These are phyloP conservation scores for Albatrellus sp. DNA, from an alignment of 1,284 basidiomycete species.

Conservation along the genomic window DNA sequence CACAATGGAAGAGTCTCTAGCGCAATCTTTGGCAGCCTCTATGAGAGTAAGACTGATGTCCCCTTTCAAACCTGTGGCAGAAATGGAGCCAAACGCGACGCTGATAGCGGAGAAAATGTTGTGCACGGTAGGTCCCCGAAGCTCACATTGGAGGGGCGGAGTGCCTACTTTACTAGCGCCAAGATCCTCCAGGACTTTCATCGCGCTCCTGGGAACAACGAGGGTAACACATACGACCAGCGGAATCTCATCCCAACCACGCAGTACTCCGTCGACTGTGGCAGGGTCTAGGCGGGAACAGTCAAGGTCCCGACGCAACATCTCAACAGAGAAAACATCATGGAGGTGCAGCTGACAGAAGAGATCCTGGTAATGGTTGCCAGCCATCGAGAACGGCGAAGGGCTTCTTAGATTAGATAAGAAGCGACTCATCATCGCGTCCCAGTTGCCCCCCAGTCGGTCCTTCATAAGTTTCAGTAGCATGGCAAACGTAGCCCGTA, in stretches of 20 bases:
- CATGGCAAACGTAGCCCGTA: slow-evolving; percentile 28
- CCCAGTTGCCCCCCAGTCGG: slow-evolving; percentile 17
- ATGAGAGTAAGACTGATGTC: slow-evolving; percentile 18
- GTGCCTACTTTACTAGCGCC: slow-evolving; percentile 14
- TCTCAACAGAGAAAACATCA: slow-evolving; percentile 16
- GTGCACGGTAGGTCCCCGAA: slow-evolving; percentile 13
- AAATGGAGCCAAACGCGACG: slow-evolving; percentile 19
- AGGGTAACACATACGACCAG: slow-evolving; percentile 16
- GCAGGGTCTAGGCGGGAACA: not conserved
- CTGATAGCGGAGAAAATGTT: slow-evolving; percentile 21
- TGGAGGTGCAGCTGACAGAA: slow-evolving; percentile 20
- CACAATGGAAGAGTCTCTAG: slow-evolving; percentile 21
- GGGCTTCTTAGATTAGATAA: slow-evolving; percentile 15
- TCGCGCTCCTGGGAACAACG: slow-evolving; percentile 22
- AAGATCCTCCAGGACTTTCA: slow-evolving; percentile 14
- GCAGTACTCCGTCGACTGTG: slow-evolving; percentile 13
- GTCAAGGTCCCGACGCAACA: not conserved
- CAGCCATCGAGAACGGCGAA: slow-evolving; percentile 18
- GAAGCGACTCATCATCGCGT: slow-evolving; percentile 18
- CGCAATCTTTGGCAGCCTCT: slow-evolving; percentile 20
- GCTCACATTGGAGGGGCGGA: slow-evolving; percentile 19
- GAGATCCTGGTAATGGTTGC: slow-evolving; percentile 23
- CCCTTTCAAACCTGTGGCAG: slow-evolving; percentile 14
- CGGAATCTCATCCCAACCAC: slow-evolving; percentile 20
- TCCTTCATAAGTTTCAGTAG: slow-evolving; percentile 28